A percentile compares a stretch with the other conserved stretches of the same genome.
phyloP scores from a whole-genome alignment of 371 early-diverging fungal species.

The Actinomortierella wolfii region DNA sequence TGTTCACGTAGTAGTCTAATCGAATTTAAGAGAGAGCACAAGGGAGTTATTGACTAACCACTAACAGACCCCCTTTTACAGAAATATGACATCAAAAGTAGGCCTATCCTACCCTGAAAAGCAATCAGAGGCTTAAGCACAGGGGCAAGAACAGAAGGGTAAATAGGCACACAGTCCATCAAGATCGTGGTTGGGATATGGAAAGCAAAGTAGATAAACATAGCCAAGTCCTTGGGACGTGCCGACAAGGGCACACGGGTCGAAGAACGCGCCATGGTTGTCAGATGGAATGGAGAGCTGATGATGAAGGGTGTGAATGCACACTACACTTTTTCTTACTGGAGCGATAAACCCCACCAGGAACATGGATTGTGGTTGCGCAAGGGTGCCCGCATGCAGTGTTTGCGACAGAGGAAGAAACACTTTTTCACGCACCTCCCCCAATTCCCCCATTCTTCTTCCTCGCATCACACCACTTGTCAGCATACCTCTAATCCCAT shows the following conservation, averaged over 20 bases:
- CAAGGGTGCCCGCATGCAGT: neutral
- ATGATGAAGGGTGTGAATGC: no score
- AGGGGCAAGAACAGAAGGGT: slow-evolving; percentile 22
- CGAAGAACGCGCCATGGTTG: neutral
- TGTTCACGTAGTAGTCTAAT: slow-evolving; percentile 39
- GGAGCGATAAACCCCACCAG: no score
- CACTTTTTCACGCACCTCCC: slow-evolving; percentile 4
- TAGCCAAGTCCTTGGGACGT: slow-evolving; percentile 41
- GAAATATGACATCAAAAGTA: no score
- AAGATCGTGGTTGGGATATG: slow-evolving; percentile 33
- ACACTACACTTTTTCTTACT: no score
- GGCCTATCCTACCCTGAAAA: slow-evolving; percentile 13
- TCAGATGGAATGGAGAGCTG: neutral
- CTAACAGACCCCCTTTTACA: neutral
- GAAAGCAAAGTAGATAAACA: slow-evolving; percentile 35
- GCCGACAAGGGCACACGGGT: slow-evolving; percentile 29
- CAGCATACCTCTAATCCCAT: neutral
- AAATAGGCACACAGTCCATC: slow-evolving; percentile 35
- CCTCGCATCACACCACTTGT: neutral
- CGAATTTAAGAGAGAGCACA: neutral
- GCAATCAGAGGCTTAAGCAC: slow-evolving; percentile 26
- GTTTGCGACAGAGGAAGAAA: neutral
- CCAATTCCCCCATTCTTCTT: neutral
- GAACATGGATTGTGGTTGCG: neutral
- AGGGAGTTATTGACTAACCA: neutral